Conservation (phyloP, 257 asterid genomes). For the Osmanthus fragrans region DNA sequence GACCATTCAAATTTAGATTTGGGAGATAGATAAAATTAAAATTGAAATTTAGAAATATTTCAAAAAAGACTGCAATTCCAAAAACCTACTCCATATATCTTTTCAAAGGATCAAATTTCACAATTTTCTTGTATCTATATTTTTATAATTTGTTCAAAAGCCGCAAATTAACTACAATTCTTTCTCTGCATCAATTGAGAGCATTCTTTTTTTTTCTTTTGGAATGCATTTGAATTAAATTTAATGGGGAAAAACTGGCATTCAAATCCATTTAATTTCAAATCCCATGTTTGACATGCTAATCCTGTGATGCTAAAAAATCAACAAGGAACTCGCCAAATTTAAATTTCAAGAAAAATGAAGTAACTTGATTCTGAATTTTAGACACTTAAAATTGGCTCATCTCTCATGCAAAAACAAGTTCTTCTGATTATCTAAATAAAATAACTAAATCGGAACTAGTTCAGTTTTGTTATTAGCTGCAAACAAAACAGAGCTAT, state of each 20-base stretch:
- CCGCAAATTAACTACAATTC: constrained; percentile 9
- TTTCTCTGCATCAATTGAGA: constrained; percentile 10
- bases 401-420: constrained; percentile 12
- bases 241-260: constrained; percentile 15
- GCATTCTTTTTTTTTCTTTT: constrained; percentile 7
- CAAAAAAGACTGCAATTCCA: neutral
- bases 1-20: too few relatives aligned
- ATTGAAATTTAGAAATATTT: constrained; percentile 8
- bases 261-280: constrained; percentile 17
- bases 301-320: constrained; percentile 4
- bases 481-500: constrained; percentile 13
- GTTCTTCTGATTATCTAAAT: constrained; percentile 18
- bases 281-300: constrained; percentile 23
- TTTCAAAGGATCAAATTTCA: constrained; percentile 5
- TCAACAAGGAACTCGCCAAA: constrained; percentile 4
- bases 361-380: constrained; percentile 5
- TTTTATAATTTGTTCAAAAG: constrained; percentile 3
- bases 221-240: constrained; percentile 17
- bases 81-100: neutral
- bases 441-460: constrained; percentile 14
- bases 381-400: constrained; percentile 16
- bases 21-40: too few relatives aligned
- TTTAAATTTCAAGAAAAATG: constrained; percentile 12
- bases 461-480: constrained; percentile 21
- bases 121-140: constrained; percentile 9